phyloP scores from a whole-genome alignment of 2,329 filamentous ascomycete genomes.

The Diaporthe velutina region DNA sequence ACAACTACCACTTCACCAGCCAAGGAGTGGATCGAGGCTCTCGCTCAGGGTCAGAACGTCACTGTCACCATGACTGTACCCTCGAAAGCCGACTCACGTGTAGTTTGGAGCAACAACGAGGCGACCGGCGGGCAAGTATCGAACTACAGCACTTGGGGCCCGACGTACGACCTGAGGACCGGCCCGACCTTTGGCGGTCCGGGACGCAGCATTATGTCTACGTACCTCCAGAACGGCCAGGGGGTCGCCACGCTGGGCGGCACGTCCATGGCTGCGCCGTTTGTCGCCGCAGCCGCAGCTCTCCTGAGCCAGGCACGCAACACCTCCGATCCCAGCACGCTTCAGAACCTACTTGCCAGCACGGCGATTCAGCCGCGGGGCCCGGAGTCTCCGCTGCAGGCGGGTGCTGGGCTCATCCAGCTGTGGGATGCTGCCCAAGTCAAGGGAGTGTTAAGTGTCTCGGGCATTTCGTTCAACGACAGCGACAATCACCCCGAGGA shows the following conservation, averaged over 20 bases:
- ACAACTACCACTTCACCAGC: neutral
- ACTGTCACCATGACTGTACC: neutral
- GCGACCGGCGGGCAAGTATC: conserved; percentile 1
- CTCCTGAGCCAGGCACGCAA: conserved; percentile 8
- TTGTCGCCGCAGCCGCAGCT: conserved; percentile 4
- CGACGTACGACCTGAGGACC: neutral
- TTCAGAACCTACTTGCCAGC: neutral
- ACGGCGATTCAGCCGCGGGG: neutral
- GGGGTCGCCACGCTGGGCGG: neutral
- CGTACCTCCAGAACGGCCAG: conserved; percentile 8
- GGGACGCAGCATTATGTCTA: conserved; percentile 11
- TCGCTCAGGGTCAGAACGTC: conserved; percentile 3
- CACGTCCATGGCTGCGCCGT: neutral
- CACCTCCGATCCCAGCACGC: neutral
- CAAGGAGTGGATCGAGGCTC: conserved; percentile 7
- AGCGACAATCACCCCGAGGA: conserved; percentile 4
- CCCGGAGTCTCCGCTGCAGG: neutral
- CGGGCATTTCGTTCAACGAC: conserved; percentile 6
- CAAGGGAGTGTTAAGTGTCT: neutral
- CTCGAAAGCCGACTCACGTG: neutral
- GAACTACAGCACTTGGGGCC: conserved; percentile 7
- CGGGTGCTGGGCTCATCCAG: neutral
- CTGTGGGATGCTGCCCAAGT: conserved; percentile 1
- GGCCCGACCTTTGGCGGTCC: conserved; percentile 6
- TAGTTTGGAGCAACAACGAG: conserved; percentile 8